Conservation (phyloP, 2,329 filamentous ascomycete species). For the Alternaria triticina region DNA sequence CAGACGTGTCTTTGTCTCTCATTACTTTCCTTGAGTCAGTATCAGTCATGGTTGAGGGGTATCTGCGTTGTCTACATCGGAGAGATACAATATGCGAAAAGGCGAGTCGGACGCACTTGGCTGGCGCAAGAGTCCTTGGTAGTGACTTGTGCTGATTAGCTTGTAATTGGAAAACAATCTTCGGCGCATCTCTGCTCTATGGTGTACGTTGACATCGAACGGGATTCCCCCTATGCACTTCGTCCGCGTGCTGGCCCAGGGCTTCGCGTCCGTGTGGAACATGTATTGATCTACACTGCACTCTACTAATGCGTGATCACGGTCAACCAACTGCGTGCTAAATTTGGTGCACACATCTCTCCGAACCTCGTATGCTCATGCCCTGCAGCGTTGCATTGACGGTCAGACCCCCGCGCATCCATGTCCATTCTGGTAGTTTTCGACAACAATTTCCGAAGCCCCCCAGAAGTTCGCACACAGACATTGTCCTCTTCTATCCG, state of each 20-base stretch:
- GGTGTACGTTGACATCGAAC: not conserved
- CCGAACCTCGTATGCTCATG: conserved; percentile 2
- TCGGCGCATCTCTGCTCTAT: conserved; percentile 12
- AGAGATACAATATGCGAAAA: conserved; percentile 21
- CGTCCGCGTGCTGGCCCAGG: not conserved
- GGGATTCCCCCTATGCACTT: not conserved
- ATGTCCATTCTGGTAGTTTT: conserved; percentile 7
- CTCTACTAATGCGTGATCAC: not conserved
- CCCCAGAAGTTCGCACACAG: conserved; percentile 7
- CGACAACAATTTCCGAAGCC: conserved; percentile 4
- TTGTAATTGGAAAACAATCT: conserved; percentile 41
- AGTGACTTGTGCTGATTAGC: conserved; percentile 28
- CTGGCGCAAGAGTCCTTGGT: conserved; percentile 38
- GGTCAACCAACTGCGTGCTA: conserved; percentile 13
- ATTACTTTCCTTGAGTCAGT: conserved; percentile 32
- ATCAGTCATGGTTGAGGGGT: conserved; percentile 14
- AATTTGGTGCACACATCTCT: conserved; percentile 12
- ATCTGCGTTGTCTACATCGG: conserved; percentile 20
- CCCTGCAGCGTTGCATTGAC: conserved; percentile 5
- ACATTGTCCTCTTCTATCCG: conserved; percentile 1
- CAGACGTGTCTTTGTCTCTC: conserved; percentile 24
- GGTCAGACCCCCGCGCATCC: conserved; percentile 10
- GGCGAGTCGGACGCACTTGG: conserved; percentile 26
- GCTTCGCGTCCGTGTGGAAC: not conserved
- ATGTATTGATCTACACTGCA: not conserved